Conservation (phyloP, 129 eudicot species). For the Flaveria sonorensis region DNA sequence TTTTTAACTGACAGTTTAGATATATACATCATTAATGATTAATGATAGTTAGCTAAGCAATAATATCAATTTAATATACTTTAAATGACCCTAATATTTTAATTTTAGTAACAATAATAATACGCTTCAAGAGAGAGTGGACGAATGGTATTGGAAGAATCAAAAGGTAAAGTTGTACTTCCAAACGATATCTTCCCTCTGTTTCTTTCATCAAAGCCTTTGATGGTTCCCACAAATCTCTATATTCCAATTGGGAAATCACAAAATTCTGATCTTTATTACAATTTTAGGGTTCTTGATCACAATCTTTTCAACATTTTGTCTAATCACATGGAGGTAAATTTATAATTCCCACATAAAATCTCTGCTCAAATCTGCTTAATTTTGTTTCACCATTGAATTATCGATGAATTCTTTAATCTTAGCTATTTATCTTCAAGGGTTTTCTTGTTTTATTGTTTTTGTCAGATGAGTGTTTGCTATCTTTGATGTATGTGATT, state of each 20-base stretch:
- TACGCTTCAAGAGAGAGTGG: neutral
- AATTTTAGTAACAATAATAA: neutral
- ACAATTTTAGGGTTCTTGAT: conserved; percentile 30
- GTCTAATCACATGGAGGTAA: conserved; percentile 37
- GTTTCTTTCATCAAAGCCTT: conserved; percentile 14
- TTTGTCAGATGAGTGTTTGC: neutral
- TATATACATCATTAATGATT: neutral
- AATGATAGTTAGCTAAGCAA: neutral
- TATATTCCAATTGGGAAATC: neutral
- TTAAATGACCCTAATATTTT: neutral
- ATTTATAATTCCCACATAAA: conserved; percentile 14
- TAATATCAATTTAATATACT: neutral
- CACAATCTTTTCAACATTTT: conserved; percentile 22
- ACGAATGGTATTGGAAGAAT: conserved; percentile 37
- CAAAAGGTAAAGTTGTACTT: conserved; percentile 44
- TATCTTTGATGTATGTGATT: conserved; percentile 9
- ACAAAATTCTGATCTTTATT: conserved; percentile 1
- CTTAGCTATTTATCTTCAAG: conserved; percentile 15
- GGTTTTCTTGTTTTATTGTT: conserved; percentile 5
- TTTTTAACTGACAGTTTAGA: neutral
- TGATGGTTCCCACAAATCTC: conserved; percentile 17
- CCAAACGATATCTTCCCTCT: conserved; percentile 29
- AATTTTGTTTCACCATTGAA: neutral
- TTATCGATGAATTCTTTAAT: neutral
- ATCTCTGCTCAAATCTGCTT: no score